Percentiles rank a stretch among this genome's conserved stretches.
Evolutionary conservation across 2,329 filamentous ascomycete genomes (phyloP).

Genomic region (Colletotrichum sp.): DNA sequence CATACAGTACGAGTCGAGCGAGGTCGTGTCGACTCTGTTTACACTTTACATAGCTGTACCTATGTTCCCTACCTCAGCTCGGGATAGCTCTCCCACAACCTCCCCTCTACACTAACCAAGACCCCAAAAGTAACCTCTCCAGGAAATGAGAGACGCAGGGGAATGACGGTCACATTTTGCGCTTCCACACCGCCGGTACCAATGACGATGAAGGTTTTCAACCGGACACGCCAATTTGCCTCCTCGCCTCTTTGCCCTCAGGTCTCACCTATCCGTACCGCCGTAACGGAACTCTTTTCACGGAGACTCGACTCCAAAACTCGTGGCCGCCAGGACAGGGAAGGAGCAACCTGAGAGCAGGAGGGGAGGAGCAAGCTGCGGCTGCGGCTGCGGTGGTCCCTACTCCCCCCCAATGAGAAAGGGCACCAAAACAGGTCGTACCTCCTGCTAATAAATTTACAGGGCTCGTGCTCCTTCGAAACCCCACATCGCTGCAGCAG

Average conservation of each 20-base stretch:
- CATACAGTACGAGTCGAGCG: background rate
- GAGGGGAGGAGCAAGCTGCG: background rate
- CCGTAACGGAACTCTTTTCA: background rate
- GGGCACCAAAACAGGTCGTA: background rate
- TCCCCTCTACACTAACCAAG: background rate
- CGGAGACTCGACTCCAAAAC: background rate
- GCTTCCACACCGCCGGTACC: background rate
- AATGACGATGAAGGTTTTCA: background rate
- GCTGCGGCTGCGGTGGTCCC: background rate
- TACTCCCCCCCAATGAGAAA: background rate
- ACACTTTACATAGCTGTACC: background rate
- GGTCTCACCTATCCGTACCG: background rate
- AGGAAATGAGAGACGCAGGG: background rate
- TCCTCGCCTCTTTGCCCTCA: background rate
- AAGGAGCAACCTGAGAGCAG: background rate
- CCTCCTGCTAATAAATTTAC: slow-evolving; percentile 6
- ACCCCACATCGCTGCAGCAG: slow-evolving; percentile 10
- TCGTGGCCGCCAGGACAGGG: background rate
- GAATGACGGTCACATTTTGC: background rate
- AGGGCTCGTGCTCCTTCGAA: slow-evolving; percentile 11
- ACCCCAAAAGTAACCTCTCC: background rate
- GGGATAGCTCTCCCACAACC: background rate
- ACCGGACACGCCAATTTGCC: background rate
- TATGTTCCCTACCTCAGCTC: background rate
- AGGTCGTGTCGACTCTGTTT: background rate